Conservation (phyloP, 1,284 basidiomycete species). For the Ganoderma multipileum region DNA sequence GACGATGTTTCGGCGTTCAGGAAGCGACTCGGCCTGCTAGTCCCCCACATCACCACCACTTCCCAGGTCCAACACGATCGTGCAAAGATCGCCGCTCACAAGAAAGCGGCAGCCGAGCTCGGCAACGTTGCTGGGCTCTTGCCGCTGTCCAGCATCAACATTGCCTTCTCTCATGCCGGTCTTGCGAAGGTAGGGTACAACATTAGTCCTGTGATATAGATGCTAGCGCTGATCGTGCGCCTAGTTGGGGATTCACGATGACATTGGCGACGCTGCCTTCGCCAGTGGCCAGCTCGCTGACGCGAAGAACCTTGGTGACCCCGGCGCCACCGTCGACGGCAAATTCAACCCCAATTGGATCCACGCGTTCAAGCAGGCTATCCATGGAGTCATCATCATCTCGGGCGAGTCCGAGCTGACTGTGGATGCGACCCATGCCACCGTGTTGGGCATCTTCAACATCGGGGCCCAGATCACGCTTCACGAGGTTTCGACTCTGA, state of each 20-base stretch:
- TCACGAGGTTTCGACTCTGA: constrained; percentile 39
- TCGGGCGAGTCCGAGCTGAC: constrained; percentile 40
- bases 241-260: constrained; percentile 44
- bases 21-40: constrained; percentile 37
- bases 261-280: constrained; percentile 43
- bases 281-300: constrained; percentile 40
- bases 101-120: too few relatives aligned
- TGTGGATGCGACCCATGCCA: constrained; percentile 22
- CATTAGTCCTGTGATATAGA: not conserved
- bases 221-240: not conserved
- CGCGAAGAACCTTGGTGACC: constrained; percentile 35
- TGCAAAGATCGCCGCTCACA: constrained; percentile 17
- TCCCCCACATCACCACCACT: constrained; percentile 43
- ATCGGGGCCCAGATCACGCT: constrained; percentile 36
- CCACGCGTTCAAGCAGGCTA: constrained; percentile 40
- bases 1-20: constrained; percentile 35
- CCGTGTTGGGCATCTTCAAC: constrained; percentile 24
- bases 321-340: constrained; percentile 27
- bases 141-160: too few relatives aligned
- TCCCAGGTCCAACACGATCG: constrained; percentile 30
- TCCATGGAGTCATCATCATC: constrained; percentile 46
- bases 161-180: not conserved
- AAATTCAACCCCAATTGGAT: constrained; percentile 42
- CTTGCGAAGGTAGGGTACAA: constrained; percentile 17
- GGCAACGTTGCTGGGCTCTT: too few relatives aligned